phyloP scores from a whole-genome alignment of 192 early-diverging fungal genomes.

The Coemansia sp. region DNA sequence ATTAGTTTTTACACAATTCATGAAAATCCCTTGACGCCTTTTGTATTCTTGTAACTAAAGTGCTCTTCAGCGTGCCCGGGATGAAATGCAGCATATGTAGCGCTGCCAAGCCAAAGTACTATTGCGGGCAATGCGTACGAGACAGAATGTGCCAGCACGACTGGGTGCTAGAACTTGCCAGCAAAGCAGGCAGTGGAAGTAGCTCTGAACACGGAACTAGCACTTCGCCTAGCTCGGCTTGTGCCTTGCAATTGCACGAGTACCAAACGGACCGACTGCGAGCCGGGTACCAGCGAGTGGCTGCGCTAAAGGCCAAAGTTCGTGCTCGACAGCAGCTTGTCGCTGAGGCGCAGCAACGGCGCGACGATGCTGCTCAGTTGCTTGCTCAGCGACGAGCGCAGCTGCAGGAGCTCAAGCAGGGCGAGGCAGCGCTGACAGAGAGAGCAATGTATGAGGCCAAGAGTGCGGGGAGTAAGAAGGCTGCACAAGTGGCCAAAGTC shows the following conservation, averaged over 20 bases:
- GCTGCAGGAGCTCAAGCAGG: conserved; percentile 12
- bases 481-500: conserved; percentile 11
- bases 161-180: conserved; percentile 21
- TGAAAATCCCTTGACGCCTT: not conserved
- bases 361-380: conserved; percentile 3
- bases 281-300: conserved; percentile 27
- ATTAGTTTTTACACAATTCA: not conserved
- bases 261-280: conserved; percentile 28
- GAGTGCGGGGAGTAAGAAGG: conserved; percentile 5
- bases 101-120: conserved; percentile 23
- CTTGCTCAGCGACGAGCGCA: conserved; percentile 10
- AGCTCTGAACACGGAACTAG: not conserved
- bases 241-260: conserved; percentile 22
- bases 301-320: conserved; percentile 25
- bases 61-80: conserved; percentile 4
- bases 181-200: not conserved
- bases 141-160: conserved; percentile 44
- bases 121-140: conserved; percentile 46
- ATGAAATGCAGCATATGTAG: conserved; percentile 57
- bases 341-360: conserved; percentile 19
- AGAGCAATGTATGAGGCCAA: conserved; percentile 3
- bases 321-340: conserved; percentile 35
- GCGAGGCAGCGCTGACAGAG: not conserved
- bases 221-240: conserved; percentile 9
- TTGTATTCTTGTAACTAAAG: not conserved